Evolutionary conservation across 2,329 filamentous ascomycete genomes (phyloP).

Genomic region (Penicillium sp.): DNA sequence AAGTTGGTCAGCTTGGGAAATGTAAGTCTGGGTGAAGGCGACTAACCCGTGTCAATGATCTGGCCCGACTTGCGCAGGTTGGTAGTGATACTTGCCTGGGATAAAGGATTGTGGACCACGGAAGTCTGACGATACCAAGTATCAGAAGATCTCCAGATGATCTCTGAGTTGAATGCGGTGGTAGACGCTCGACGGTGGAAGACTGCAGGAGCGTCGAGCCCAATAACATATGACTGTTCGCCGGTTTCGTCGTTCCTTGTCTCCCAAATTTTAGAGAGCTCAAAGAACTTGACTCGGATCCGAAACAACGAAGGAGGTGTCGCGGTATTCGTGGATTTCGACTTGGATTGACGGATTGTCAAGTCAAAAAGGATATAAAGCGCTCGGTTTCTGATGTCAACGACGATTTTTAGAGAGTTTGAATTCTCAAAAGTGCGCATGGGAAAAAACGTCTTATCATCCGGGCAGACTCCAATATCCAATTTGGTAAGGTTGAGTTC

Average conservation of each 20-base stretch:
- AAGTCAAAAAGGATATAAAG: constrained; percentile 50
- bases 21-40: too few relatives aligned
- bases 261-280: constrained; percentile 43
- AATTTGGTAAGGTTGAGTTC: constrained; percentile 50
- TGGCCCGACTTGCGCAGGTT: constrained; percentile 52
- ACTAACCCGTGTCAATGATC: constrained; percentile 61
- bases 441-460: constrained; percentile 58
- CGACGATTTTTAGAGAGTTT: constrained; percentile 32
- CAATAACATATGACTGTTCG: constrained; percentile 35
- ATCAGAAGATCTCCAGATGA: constrained; percentile 57
- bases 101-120: constrained; percentile 51
- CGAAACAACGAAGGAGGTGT: constrained; percentile 34
- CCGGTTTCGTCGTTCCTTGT: constrained; percentile 18
- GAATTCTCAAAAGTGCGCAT: constrained; percentile 51
- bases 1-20: constrained; percentile 5
- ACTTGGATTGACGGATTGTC: not conserved
- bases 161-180: constrained; percentile 44
- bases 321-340: not conserved
- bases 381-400: constrained; percentile 48
- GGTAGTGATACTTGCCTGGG: constrained; percentile 39
- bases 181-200: constrained; percentile 44
- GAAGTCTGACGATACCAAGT: constrained; percentile 66
- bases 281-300: constrained; percentile 48
- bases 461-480: constrained; percentile 63
- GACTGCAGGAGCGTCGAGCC: constrained; percentile 46